Conservation (phyloP, 441 rosid species). For the Croton laevigatus region DNA sequence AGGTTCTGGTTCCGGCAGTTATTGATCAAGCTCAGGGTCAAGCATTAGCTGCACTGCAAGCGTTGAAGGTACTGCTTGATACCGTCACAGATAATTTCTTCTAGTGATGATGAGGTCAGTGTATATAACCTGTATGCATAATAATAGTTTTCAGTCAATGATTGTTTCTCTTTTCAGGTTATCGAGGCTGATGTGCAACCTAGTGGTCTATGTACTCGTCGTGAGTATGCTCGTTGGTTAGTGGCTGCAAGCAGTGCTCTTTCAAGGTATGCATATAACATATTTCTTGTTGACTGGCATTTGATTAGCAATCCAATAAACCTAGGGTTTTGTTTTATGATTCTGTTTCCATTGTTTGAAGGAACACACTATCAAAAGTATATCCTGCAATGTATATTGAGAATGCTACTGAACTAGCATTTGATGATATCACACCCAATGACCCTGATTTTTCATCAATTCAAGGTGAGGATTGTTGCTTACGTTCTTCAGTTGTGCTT, state of each 20-base stretch:
- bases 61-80: constrained; percentile 49
- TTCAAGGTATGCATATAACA: constrained; percentile 54
- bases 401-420: constrained; percentile 86
- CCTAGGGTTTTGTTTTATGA: constrained; percentile 14
- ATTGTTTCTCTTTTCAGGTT: constrained; percentile 52
- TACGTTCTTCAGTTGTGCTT: constrained; percentile 3
- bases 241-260: constrained; percentile 77
- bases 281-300: constrained; percentile 18
- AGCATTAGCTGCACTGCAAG: constrained; percentile 84
- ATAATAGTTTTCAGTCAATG: constrained; percentile 12
- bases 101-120: not conserved
- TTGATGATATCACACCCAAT: constrained; percentile 77
- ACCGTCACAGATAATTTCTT: constrained; percentile 11
- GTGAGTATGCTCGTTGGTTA: constrained; percentile 95
- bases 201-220: constrained; percentile 79
- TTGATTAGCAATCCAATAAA: constrained; percentile 7
- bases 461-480: constrained; percentile 57
- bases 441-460: constrained; percentile 90
- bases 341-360: constrained; percentile 33
- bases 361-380: constrained; percentile 75
- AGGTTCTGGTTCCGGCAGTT: constrained; percentile 72
- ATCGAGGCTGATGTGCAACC: constrained; percentile 75
- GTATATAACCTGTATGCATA: not conserved
- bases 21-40: constrained; percentile 92
- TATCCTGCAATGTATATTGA: constrained; percentile 97